Base-by-base conservation (phyloP, 495 filamentous ascomycete species). In the Neurospora hispaniola region DNA sequence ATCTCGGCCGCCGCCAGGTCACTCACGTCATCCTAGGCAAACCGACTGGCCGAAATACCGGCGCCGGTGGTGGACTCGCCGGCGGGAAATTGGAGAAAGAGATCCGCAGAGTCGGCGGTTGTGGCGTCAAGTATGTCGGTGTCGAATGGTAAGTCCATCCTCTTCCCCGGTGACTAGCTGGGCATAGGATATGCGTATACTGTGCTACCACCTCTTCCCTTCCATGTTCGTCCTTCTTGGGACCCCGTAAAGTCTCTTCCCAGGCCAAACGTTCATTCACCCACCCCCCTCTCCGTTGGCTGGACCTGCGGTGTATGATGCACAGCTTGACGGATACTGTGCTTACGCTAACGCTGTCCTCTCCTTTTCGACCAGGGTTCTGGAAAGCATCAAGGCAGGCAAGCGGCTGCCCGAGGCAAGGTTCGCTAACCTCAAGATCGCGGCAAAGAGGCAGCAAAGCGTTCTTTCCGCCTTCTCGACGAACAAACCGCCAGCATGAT, bases 21-120 rank as follows among this genome's bases (percentile, higher is more conserved):
- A 96, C 94, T 11, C 96, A 99, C 81, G 90, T 98, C 73, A 91
- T 99, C 70, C 76, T 98, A 18, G 93, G 91, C 3, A 85, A 79
- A 69, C 87, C 89, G n/a, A 71, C 77, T 42, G 82, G 79, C 11
- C 77, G 74, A 20, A 70, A 73, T 41, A 76, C 74, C 23, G 90
- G 91, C 14, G 86, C 85, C 9, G 94, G 94, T 0, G 94, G 94
- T 40, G 94, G 93, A 0, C 83, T 99, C 11, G 88, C 94, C 3
- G 93, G 87, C 11, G 84, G 86, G 44, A 98, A 98, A 82, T 80
- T 97, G 23, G 90, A 98, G 79, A 92, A 88, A 79, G 94, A 97
- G 80, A 91, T 97, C 71, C 78, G 80, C 44, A 82, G 84, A 59
- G 84, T 90, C 5, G 87, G 89, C 27, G 90, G 89, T 4, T 83